Evolutionary conservation across 345 rosid species (phyloP), one percentile per base, ranked within the genome.

Genomic region (Raphanus sativus): DNA sequence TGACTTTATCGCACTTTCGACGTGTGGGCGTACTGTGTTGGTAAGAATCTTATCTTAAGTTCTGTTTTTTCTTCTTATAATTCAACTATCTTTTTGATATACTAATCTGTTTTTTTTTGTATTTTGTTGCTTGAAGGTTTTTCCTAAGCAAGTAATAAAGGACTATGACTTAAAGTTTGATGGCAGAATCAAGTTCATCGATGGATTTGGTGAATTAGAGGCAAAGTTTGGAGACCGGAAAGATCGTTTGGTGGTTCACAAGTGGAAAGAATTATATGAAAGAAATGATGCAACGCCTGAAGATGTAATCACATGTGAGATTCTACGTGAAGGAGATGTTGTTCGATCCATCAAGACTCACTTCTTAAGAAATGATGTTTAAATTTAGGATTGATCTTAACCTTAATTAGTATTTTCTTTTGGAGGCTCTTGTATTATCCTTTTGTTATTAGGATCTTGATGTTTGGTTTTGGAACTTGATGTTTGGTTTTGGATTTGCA

Each of bases 231-330:
- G 69, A 21, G 8, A 2, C 0, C 36, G 60, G 74, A 73, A 13
- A 5, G 78, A 79, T 62, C 70, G 81, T 15, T 9, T 67, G 1
- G 77, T 60, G 58, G 50, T 73, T 33, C 0, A 13, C 15, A 40
- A 38, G 32, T 78, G 81, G 81, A 24, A 73, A 0, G 36, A 73
- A 13, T 38, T 78, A 3, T 67, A 12, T 0, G 36, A 52, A 3
- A 67, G 77, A 29, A 78, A 73, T 45, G 16, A 62, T 2, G 50
- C 15, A 2, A 67, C 40, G 40, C 40, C n/a, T 28, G 63, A 10
- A 32, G 81, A 59, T 5, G 0, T 4, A 2, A 45, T 78, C 56
- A 25, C 71, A 10, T 78, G 81, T 34, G 81, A 77, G 63, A 16
- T 78, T 59, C 0, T 65, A 16, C 73, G 77, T 3, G 8, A 65